phyloP scores from a whole-genome alignment of 164 flowering plant species.

The Piper betle region DNA sequence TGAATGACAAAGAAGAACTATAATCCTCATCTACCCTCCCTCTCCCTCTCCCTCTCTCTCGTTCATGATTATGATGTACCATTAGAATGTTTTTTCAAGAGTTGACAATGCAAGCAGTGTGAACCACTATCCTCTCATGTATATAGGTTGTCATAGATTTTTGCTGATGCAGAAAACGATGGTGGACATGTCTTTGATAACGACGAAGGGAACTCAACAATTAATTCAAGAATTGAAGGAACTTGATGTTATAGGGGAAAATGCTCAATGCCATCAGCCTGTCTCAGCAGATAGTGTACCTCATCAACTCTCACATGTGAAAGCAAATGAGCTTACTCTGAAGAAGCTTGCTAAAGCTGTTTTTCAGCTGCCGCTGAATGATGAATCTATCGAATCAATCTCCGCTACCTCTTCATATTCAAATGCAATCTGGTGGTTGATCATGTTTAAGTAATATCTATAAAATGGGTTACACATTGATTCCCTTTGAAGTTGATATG shows the following conservation, averaged over 20 bases:
- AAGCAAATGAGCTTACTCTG: conserved; percentile 27
- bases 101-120: no score
- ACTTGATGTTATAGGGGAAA: conserved; percentile 7
- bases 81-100: no score
- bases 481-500: no score
- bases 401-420: conserved; percentile 1
- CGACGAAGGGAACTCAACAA: background rate
- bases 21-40: no score
- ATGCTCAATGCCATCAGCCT: conserved; percentile 4
- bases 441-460: background rate
- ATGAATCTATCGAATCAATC: conserved; percentile 8
- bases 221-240: conserved; percentile 12
- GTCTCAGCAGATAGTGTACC: conserved; percentile 5
- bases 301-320: conserved; percentile 12
- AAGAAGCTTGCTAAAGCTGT: conserved; percentile 27
- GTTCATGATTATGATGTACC: no score
- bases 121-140: no score
- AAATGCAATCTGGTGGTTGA: background rate
- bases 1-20: background rate
- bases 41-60: no score
- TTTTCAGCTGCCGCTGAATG: conserved; percentile 14
- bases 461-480: background rate
- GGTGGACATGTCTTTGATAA: background rate
- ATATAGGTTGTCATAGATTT: no score
- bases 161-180: conserved; percentile 7